These are phyloP conservation scores for Aspergillus fructus DNA, from an alignment of 2,329 filamentous ascomycete genomes.

Conservation along the genomic window DNA sequence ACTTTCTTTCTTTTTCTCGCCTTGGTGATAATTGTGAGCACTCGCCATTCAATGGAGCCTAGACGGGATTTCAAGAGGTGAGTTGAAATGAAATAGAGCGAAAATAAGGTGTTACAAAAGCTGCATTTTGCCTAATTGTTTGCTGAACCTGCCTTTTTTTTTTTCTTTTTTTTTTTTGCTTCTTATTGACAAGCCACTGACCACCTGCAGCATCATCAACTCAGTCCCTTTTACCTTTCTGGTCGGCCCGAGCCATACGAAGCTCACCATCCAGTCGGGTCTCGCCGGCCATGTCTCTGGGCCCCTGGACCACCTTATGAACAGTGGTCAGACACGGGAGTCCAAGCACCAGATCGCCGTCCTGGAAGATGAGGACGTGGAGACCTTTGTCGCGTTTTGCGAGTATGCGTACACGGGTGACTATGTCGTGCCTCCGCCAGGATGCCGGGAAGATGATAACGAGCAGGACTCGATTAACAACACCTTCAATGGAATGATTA, in stretches of 20 bases:
- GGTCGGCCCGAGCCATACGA: constrained; percentile 46
- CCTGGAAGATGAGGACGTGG: constrained; percentile 48
- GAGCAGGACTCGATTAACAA: constrained; percentile 17
- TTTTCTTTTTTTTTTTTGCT: not conserved
- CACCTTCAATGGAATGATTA: constrained; percentile 15
- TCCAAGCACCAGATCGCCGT: constrained; percentile 43
- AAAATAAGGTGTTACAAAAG: not conserved
- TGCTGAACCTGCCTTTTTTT: not conserved
- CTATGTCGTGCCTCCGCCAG: constrained; percentile 40
- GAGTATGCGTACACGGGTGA: constrained; percentile 52
- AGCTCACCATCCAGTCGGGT: constrained; percentile 48
- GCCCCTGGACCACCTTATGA: constrained; percentile 46
- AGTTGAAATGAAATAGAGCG: not conserved
- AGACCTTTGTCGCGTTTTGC: constrained; percentile 50
- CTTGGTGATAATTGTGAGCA: not conserved
- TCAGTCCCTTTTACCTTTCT: constrained; percentile 48
- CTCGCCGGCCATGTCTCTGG: constrained; percentile 46
- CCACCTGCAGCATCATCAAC: constrained; percentile 40
- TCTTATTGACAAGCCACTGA: constrained; percentile 15
- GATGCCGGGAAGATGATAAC: constrained; percentile 21
- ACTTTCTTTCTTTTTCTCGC: not conserved
- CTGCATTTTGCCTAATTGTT: constrained; percentile 4
- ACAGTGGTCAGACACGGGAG: constrained; percentile 47
- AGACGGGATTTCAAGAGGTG: constrained; percentile 16
- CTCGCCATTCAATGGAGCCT: constrained; percentile 13